These are phyloP conservation scores for Trichophyton schoenleinii DNA, from an alignment of 2,329 filamentous ascomycete genomes.

Conservation along the genomic window DNA sequence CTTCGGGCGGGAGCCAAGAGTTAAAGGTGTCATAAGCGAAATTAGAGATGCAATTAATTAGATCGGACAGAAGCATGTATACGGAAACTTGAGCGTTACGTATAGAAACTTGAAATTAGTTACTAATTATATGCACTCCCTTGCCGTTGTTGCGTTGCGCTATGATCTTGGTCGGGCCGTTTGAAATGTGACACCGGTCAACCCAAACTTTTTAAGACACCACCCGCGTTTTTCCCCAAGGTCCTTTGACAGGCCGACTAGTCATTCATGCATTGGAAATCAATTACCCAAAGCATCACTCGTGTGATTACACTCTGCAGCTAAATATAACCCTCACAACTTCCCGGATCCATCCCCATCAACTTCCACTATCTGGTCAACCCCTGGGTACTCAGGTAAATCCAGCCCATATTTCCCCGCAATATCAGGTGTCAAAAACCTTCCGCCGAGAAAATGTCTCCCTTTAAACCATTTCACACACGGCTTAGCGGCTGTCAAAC, in stretches of 20 bases:
- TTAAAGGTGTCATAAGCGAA: slow-evolving; percentile 48
- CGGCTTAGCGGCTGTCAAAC: slow-evolving; percentile 86
- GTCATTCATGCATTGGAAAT: not conserved
- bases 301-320: not conserved
- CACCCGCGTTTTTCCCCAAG: not conserved
- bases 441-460: slow-evolving; percentile 80
- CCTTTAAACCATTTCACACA: slow-evolving; percentile 67
- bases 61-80: not conserved
- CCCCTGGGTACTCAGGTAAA: slow-evolving; percentile 66
- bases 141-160: not conserved
- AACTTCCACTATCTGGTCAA: slow-evolving; percentile 83
- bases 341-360: slow-evolving; percentile 27
- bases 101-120: not conserved
- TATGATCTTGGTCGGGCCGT: not conserved
- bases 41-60: slow-evolving; percentile 36
- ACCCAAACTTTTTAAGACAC: not conserved
- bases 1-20: slow-evolving; percentile 46
- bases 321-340: slow-evolving; percentile 16
- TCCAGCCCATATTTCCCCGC: slow-evolving; percentile 79
- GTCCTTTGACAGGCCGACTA: not conserved
- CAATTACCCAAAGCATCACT: not conserved
- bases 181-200: not conserved
- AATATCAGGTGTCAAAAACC: slow-evolving; percentile 69
- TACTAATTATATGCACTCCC: not conserved
- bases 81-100: not conserved